Evolutionary conservation across 495 filamentous ascomycete species (phyloP), one percentile per base, ranked within the genome.

Genomic region (Penicillium daleae): DNA sequence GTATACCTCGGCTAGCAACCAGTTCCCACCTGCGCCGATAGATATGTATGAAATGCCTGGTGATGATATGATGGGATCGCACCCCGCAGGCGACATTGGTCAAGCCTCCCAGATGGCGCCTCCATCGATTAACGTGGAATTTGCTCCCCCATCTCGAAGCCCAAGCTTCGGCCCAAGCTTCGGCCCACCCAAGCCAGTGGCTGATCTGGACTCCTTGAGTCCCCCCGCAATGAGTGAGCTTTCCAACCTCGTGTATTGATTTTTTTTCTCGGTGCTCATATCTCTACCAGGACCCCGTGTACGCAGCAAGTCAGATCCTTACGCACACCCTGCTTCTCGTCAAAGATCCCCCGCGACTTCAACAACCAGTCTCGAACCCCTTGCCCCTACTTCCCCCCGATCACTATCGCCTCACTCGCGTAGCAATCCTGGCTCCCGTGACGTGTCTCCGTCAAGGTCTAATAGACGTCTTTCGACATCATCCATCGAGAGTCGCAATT

Each of bases 81-180:
- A 71, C 50, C 65, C 69, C 39, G 79, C 75, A 55, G 77, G 77
- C 44, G 89, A 90, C 49, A 85, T 90, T 66, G 86, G 86, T n/a
- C 85, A 87, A 62, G 85, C 86, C 10, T 87, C 89, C 37, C 86
- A 90, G 63, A 91, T 93, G 80, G 87, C 88, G 7, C 90, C 92
- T 35, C 92, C 92, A 0, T 90, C 92, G 44, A 97, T 99, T 72
- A 95, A 93, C 68, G 92, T 99, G 65, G 89, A 96, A 71, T 92
- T 92, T 73, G 95, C 94, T 6, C 94, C 94, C 24, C 92, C 92
- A n/a, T 85, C 92, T 12, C 80, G 84, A 51, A 88, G 86, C 67
- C 84, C 80, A 24, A 88, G 83, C 54, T 92, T 96, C 66, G 90
- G 86, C 67, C 84, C 80, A 24, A 88, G 83, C 54, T 92, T 96